Percentiles rank a stretch among this genome's conserved stretches.
phyloP scores from a whole-genome alignment of 345 rosid species.

The Conringia planisiliqua region DNA sequence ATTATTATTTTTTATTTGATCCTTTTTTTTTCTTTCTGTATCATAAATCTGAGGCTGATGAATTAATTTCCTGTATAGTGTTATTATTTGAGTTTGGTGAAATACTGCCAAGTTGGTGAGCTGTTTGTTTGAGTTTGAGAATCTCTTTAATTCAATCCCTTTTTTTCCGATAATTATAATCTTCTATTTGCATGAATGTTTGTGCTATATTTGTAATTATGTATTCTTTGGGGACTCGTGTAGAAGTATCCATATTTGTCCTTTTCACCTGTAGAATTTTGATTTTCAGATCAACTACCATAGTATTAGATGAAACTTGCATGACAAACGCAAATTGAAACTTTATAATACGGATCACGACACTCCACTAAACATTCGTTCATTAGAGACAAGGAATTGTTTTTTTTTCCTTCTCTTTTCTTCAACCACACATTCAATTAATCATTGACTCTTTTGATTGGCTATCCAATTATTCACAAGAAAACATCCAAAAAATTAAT shows the following conservation, averaged over 20 bases:
- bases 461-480: background rate
- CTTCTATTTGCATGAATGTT: background rate
- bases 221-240: background rate
- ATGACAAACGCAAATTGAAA: background rate
- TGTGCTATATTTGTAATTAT: background rate
- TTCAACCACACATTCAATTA: background rate
- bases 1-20: conserved; percentile 4
- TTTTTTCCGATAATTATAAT: background rate
- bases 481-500: background rate
- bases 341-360: background rate
- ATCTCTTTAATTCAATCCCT: background rate
- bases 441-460: background rate
- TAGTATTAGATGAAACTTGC: background rate
- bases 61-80: conserved; percentile 33
- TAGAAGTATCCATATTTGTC: too few relatives aligned
- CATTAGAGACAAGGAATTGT: background rate
- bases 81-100: conserved; percentile 32
- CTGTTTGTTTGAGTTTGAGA: conserved; percentile 24
- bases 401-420: background rate
- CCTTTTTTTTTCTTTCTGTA: conserved; percentile 26
- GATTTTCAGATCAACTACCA: background rate
- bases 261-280: background rate
- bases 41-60: conserved; percentile 30
- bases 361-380: background rate
- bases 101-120: conserved; percentile 23